Conservation (phyloP, 2,329 filamentous ascomycete genomes). For the Pyrenophora graminea region DNA sequence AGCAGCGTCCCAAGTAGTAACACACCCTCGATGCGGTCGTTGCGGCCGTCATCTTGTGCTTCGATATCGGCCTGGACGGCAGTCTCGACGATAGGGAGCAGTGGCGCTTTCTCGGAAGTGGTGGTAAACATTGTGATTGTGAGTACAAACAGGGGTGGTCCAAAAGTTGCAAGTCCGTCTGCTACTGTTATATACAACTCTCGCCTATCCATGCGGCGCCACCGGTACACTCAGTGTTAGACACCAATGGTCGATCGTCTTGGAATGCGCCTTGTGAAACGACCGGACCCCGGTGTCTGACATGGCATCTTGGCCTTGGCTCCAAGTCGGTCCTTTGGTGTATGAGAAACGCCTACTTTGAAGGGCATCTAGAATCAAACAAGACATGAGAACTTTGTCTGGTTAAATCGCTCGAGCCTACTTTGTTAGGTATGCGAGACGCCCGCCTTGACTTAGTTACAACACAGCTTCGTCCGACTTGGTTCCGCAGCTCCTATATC, state of each 20-base stretch:
- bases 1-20: constrained; percentile 10
- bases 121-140: constrained; percentile 3
- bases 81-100: constrained; percentile 7
- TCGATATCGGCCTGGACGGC: not conserved
- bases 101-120: constrained; percentile 10
- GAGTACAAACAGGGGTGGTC: not conserved
- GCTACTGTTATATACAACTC: constrained; percentile 1
- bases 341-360: not conserved
- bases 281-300: constrained; percentile 10
- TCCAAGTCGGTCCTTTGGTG: constrained; percentile 4
- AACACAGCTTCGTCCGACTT: no score
- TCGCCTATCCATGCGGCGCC: not conserved
- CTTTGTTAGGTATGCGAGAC: no score
- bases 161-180: not conserved
- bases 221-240: constrained; percentile 3
- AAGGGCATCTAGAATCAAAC: not conserved
- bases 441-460: no score
- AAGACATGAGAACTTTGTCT: no score
- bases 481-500: no score
- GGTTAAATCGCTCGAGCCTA: no score
- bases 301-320: constrained; percentile 10
- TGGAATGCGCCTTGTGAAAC: constrained; percentile 11
- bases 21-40: constrained; percentile 7
- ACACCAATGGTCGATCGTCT: constrained; percentile 4
- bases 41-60: constrained; percentile 1